Evolutionary conservation across 192 early-diverging fungal genomes (phyloP).

Genomic region (Backusella sp.): DNA sequence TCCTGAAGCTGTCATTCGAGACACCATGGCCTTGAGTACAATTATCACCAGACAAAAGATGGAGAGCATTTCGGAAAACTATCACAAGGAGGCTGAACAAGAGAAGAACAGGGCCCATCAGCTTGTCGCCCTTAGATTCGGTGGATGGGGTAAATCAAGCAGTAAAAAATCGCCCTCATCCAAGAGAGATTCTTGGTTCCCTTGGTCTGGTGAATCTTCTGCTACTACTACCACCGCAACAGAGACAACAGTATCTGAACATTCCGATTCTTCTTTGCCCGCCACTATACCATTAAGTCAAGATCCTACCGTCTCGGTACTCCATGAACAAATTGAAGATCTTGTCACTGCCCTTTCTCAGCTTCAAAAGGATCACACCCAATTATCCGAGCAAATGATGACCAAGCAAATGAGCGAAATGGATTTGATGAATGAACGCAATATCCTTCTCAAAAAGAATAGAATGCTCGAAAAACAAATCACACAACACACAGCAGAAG

Average conservation of each 20-base stretch:
- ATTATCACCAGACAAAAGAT: conserved; percentile 72
- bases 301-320: conserved; percentile 13
- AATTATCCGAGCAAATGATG: conserved; percentile 61
- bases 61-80: conserved; percentile 62
- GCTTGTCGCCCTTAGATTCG: conserved; percentile 47
- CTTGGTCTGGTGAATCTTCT: conserved; percentile 15
- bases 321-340: conserved; percentile 61
- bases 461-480: neutral
- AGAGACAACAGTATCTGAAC: neutral
- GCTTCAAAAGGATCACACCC: conserved; percentile 69
- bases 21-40: conserved; percentile 70
- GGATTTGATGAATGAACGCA: conserved; percentile 42
- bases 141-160: conserved; percentile 24
- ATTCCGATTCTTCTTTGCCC: neutral
- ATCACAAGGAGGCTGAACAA: conserved; percentile 51
- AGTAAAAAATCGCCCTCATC: conserved; percentile 12
- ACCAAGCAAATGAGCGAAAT: conserved; percentile 53
- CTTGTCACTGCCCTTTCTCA: conserved; percentile 62
- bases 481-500: conserved; percentile 32
- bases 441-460: conserved; percentile 46
- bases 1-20: conserved; percentile 67
- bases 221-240: neutral
- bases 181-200: conserved; percentile 30
- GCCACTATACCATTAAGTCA: neutral
- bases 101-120: conserved; percentile 51